Base-by-base conservation (phyloP, 1,284 basidiomycete genomes). In the Marasmius fiardii region DNA sequence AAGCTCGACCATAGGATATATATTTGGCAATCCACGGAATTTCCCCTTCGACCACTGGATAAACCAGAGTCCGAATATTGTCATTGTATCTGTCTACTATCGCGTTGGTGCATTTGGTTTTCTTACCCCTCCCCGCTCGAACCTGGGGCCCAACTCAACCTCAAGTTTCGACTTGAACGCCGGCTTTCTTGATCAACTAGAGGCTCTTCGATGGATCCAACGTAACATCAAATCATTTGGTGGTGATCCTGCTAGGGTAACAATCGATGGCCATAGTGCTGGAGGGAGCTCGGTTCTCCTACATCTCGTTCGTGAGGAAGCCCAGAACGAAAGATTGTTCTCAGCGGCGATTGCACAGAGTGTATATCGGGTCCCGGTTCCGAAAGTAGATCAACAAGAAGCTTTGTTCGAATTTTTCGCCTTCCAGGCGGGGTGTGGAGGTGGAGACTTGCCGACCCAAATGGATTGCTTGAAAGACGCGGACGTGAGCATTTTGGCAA, bases 151-250 rank as follows among this genome's bases (percentile, higher is more conserved):
- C 72, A 73, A n/a, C 72, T 85, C 55, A 58, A 75, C 52, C 48
- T 71, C 7, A 59, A 63, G 0, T 63, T 73, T 24, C 81, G 77
- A 83, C 63, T 65, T 80, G 52, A 86, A 88, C 59, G 80, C 75
- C 11, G 85, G 85, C 0, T 79, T 87, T 61, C 69, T 71, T 28
- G 87, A 88, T 66, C 82, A 89, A 60, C 67, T 78, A 2, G 69
- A 81, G 59, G 84, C 82, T 0, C 68, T 90, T 39, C 61, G 87
- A 83, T 12, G 86, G 88, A 2, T 48, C 4, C 21, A 31, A 28
- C 23, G 26, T 12, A n/a, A 48, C 26, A 48, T 48, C 28, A 11
- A 16, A n/a, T n/a, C 45, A 12, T 48, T 48, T 16, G 45, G 45
- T 18, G 45, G 45, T 18, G 45, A 48, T 14, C 45, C 45, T n/a